Evolutionary conservation across 108 stramenopile species (phyloP), one percentile per base, ranked within the genome.

Genomic region (Thalassiosira profunda): DNA sequence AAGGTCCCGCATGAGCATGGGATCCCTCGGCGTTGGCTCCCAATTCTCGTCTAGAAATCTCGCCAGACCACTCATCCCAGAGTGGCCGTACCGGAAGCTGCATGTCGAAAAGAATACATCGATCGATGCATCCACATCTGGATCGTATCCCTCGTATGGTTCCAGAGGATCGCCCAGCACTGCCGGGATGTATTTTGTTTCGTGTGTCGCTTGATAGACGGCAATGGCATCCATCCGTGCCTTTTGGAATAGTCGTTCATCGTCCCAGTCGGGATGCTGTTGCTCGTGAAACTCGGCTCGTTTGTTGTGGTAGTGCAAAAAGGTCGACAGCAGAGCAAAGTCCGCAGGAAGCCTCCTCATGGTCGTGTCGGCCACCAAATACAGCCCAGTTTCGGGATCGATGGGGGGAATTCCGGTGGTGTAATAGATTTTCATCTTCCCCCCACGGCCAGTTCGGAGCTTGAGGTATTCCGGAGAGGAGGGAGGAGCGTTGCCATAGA

Each of bases 41-140:
- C 26, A 57, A 9, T 46, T n/a, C 36, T 41, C 28, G 20, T 59
- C 66, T 3, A 57, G 38, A 3, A 58, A 4, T 17, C 66, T 38
- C 8, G 40, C 36, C 38, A 75, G 11, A 28, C 55, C 62, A 11
- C 42, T 47, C 30, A 67, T 18, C 21, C 46, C 63, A 28, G 41
- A 45, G 34, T 75, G 74, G 3, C 63, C 74, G 55, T 75, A 75
- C n/a, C 74, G 74, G 40, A 67, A 75, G 12, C 40, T 20, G 1
- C 37, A 48, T 1, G 56, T 53, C 44, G 74, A 49, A 46, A 75
- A 75, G 66, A 57, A 66, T 7, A 56, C 66, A 46, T 67, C 65
- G 4, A 75, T 58, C 35, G 30, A 36, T n/a, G 74, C 31, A 58
- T 75, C 66, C 1, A 75, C 66, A 7, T 14, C 5, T 1, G 56